Base-by-base conservation (phyloP, 805 yeast genomes). In the Naumovozyma baii region DNA sequence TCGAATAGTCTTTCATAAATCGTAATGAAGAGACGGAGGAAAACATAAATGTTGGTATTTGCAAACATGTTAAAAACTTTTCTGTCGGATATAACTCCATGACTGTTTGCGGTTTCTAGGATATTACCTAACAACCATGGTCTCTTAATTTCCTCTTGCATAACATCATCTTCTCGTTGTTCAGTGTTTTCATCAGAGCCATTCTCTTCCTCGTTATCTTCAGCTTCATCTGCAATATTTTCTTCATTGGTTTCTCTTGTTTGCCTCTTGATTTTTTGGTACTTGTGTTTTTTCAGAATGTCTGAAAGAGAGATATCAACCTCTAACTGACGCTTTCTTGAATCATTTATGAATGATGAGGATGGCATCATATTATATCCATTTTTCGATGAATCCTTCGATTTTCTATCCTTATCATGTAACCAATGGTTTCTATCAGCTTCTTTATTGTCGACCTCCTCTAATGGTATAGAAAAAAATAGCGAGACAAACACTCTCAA, bases 21-120 rank as follows among this genome's bases (percentile, higher is more conserved):
- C 2, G 85, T 83, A 46, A 84, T 78, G 57, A 88, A 67, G 50
- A 83, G 82, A 50, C 98, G 83, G 74, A 87, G 76, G 52, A 92
- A 87, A 26, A 87, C 83, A 55, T 92, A 92, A 30, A 88, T 74
- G 41, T 88, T 79, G 3, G 95, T 80, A 61, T 90, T 88, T 45
- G 84, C 85, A 68, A 90, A 92, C 51, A 88, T 61, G 58, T 87
- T 88, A 67, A 66, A 86, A 36, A 69, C 73, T 22, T 66, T 67
- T 51, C 88, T 73, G 40, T 64, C 46, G 12, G 45, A 36, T 26
- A 62, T 60, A 18, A 48, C 37, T 15, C 64, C 58, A 18, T 54
- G 50, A 13, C 54, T 49, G 22, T 53, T 57, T 2, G 58, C 56
- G 18, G 55, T 60, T 18, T 59, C 60, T 18, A 60, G 46, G 3